phyloP scores from a whole-genome alignment of 345 rosid genomes.

The Schrenkiella parvula region DNA sequence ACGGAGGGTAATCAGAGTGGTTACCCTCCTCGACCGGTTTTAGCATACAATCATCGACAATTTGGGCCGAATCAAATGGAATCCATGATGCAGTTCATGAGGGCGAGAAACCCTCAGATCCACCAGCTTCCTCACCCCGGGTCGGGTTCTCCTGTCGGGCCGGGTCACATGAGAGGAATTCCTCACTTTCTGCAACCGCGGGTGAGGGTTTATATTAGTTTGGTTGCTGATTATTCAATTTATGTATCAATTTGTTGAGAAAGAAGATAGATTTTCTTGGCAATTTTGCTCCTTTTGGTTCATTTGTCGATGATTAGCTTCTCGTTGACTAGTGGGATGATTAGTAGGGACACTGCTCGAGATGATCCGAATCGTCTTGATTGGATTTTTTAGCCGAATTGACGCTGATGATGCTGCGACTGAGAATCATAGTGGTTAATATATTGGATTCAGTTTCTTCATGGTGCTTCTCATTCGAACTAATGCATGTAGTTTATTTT shows the following conservation, averaged over 20 bases:
- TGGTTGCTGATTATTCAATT: not conserved
- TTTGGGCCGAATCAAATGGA: constrained; percentile 29
- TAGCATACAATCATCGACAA: constrained; percentile 15
- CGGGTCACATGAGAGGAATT: constrained; percentile 43
- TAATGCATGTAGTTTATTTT: constrained; percentile 1
- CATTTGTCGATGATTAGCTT: not conserved
- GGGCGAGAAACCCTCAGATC: constrained; percentile 29
- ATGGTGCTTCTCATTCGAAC: not conserved
- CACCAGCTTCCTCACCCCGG: constrained; percentile 25
- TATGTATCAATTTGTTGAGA: not conserved
- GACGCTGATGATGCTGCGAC: not conserved
- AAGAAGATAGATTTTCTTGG: not conserved
- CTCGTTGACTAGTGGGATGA: not conserved
- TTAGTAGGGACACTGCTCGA: not conserved
- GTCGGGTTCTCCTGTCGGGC: constrained; percentile 11
- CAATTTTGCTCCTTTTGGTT: not conserved
- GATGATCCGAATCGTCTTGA: not conserved
- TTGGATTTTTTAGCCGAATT: not conserved
- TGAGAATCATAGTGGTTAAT: not conserved
- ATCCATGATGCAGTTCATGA: constrained; percentile 32
- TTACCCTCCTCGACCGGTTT: constrained; percentile 33
- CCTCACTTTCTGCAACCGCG: constrained; percentile 41
- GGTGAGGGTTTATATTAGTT: constrained; percentile 24
- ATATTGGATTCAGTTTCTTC: not conserved
- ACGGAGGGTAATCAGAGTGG: constrained; percentile 29